Conservation (phyloP, 192 early-diverging fungal species). For the Backusella morwellensis region DNA sequence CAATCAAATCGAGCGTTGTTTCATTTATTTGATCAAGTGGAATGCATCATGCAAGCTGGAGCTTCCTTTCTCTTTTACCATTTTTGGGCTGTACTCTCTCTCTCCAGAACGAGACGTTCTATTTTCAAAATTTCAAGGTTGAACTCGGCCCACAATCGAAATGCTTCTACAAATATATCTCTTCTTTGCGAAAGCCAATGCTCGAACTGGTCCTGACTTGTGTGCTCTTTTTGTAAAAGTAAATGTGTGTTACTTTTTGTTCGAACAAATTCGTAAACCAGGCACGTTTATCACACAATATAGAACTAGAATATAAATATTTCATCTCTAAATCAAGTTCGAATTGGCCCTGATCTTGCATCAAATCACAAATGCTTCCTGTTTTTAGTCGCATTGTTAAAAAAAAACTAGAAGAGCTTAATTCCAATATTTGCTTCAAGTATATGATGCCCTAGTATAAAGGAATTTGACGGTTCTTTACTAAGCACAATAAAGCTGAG, state of each 20-base stretch:
- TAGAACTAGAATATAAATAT: conserved; percentile 52
- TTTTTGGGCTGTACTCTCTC: conserved; percentile 28
- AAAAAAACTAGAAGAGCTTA: too few relatives aligned
- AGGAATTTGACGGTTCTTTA: conserved; percentile 76
- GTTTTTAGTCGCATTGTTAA: not conserved
- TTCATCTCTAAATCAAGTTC: conserved; percentile 68
- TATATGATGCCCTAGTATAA: conserved; percentile 51
- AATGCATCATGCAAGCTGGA: not conserved
- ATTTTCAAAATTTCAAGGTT: conserved; percentile 42
- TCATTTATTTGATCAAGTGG: not conserved
- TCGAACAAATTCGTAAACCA: conserved; percentile 55
- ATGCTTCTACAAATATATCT: conserved; percentile 53
- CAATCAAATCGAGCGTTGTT: not conserved
- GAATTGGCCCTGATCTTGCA: conserved; percentile 80
- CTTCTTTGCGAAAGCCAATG: conserved; percentile 52
- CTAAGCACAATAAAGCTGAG: conserved; percentile 59
- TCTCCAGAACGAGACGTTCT: conserved; percentile 36
- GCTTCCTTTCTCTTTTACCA: too few relatives aligned
- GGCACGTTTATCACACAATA: conserved; percentile 63
- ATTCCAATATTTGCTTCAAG: conserved; percentile 21
- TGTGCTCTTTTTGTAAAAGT: conserved; percentile 2
- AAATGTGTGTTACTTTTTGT: conserved; percentile 18
- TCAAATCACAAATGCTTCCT: conserved; percentile 53
- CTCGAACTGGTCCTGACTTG: conserved; percentile 38
- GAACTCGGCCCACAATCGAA: conserved; percentile 59